Percentiles rank a stretch among this genome's conserved stretches.
phyloP scores from a whole-genome alignment of 2,329 filamentous ascomycete genomes.

The Coniochaeta ligniaria region DNA sequence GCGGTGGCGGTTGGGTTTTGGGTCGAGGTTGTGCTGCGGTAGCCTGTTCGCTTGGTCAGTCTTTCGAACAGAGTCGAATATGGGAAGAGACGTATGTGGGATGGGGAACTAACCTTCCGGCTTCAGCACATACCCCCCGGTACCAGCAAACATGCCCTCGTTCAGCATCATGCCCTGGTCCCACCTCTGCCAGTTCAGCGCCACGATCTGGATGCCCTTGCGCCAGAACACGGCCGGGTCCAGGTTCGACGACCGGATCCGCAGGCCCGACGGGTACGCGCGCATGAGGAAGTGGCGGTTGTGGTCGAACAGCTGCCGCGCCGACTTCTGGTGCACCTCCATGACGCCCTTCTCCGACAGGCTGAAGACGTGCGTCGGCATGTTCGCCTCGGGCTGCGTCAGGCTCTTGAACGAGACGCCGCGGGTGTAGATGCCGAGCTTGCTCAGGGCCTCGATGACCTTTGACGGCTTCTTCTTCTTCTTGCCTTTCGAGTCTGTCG shows the following conservation, averaged over 20 bases:
- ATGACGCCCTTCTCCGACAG: constrained; percentile 59
- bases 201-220: constrained; percentile 82
- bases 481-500: constrained; percentile 4
- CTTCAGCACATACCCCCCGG: constrained; percentile 81
- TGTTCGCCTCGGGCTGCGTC: constrained; percentile 59
- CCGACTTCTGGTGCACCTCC: constrained; percentile 44
- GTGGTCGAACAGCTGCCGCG: constrained; percentile 61
- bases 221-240: constrained; percentile 83
- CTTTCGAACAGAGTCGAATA: too few relatives aligned
- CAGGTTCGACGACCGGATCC: constrained; percentile 78
- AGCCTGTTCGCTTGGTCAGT: constrained; percentile 19
- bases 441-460: constrained; percentile 67
- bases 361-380: constrained; percentile 64
- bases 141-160: constrained; percentile 81
- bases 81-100: too few relatives aligned
- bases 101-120: constrained; percentile 49
- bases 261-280: constrained; percentile 76
- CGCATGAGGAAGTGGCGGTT: constrained; percentile 80
- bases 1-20: constrained; percentile 21
- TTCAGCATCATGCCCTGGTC: constrained; percentile 96
- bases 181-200: constrained; percentile 87
- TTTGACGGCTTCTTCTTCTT: constrained; percentile 45
- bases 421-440: constrained; percentile 74
- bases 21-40: constrained; percentile 26
- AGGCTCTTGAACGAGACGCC: constrained; percentile 78